Conservation (phyloP, 345 rosid genomes). For the Lumnitzera littorea region DNA sequence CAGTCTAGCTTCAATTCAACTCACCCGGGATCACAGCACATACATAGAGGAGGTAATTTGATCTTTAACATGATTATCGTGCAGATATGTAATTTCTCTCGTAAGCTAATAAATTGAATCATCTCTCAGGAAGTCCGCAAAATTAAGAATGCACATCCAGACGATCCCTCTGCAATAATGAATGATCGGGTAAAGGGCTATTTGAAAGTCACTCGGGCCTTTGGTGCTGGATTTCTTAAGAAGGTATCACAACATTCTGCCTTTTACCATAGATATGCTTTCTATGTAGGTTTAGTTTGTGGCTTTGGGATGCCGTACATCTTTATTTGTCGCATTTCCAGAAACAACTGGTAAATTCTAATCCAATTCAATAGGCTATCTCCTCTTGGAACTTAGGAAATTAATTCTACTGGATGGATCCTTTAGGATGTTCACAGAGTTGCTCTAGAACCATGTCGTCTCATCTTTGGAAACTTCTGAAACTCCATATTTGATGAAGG, state of each 20-base stretch:
- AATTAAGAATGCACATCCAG: constrained; percentile 75
- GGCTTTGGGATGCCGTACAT: too few relatives aligned
- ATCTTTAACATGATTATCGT: neutral
- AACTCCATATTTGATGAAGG: too few relatives aligned
- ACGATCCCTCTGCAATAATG: constrained; percentile 56
- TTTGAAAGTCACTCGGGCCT: constrained; percentile 89
- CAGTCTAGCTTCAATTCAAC: constrained; percentile 51
- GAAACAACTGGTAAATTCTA: too few relatives aligned
- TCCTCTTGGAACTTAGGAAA: too few relatives aligned
- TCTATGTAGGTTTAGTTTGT: neutral
- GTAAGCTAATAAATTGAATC: neutral
- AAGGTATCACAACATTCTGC: constrained; percentile 36
- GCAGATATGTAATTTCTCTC: neutral
- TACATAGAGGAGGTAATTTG: constrained; percentile 55
- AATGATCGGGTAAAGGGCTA: constrained; percentile 92
- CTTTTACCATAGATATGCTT: neutral
- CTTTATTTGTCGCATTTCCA: too few relatives aligned
- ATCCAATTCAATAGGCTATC: too few relatives aligned
- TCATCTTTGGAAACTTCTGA: too few relatives aligned
- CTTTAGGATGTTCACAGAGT: too few relatives aligned
- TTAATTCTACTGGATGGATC: too few relatives aligned
- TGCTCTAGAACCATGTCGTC: too few relatives aligned
- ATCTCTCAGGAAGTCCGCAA: constrained; percentile 64
- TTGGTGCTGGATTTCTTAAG: constrained; percentile 93
- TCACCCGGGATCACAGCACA: constrained; percentile 85